Percentiles rank a stretch among this genome's conserved stretches.
phyloP scores from a whole-genome alignment of 352 stramenopile species.

The Plasmopara halstedii region DNA sequence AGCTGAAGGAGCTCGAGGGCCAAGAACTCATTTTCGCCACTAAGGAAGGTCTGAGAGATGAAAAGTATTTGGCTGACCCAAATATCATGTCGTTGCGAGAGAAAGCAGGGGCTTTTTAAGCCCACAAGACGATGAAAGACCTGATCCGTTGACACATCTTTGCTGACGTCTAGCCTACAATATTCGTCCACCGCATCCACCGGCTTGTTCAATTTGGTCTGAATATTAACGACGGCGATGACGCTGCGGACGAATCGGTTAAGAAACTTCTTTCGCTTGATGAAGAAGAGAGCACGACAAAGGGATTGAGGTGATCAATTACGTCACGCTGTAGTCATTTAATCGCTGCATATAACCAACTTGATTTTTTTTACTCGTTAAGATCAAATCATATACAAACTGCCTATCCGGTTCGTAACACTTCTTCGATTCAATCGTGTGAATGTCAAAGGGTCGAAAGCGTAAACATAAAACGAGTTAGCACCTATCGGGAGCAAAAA shows the following conservation, averaged over 20 bases:
- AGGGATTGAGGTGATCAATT: slow-evolving; percentile 98
- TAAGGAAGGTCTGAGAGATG: slow-evolving; percentile 96
- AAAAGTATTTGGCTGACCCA: slow-evolving; percentile 99
- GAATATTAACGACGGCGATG: slow-evolving; percentile 97
- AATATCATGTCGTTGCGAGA: slow-evolving; percentile 98
- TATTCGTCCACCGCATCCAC: slow-evolving; percentile 99
- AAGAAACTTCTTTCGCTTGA: slow-evolving; percentile 97
- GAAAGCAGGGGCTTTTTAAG: slow-evolving; percentile 98
- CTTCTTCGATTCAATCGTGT: too few species aligned
- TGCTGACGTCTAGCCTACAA: slow-evolving; percentile 98
- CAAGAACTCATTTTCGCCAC: slow-evolving; percentile 99
- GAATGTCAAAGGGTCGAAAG: too few species aligned
- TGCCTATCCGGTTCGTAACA: too few species aligned
- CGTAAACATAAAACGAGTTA: too few species aligned
- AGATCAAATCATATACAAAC: too few species aligned
- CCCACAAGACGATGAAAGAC: slow-evolving; percentile 99
- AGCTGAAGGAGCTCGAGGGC: slow-evolving; percentile 99
- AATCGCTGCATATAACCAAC: too few species aligned
- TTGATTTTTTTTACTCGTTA: too few species aligned
- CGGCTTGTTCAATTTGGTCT: slow-evolving; percentile 98
- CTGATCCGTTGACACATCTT: slow-evolving; percentile 98
- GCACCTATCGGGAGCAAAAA: too few species aligned
- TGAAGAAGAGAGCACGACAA: slow-evolving; percentile 97
- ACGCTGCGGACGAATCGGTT: slow-evolving; percentile 90
- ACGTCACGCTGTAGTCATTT: slow-evolving; percentile 22